phyloP scores from a whole-genome alignment of 78 protist genomes.

The Andalucia godoyi region DNA sequence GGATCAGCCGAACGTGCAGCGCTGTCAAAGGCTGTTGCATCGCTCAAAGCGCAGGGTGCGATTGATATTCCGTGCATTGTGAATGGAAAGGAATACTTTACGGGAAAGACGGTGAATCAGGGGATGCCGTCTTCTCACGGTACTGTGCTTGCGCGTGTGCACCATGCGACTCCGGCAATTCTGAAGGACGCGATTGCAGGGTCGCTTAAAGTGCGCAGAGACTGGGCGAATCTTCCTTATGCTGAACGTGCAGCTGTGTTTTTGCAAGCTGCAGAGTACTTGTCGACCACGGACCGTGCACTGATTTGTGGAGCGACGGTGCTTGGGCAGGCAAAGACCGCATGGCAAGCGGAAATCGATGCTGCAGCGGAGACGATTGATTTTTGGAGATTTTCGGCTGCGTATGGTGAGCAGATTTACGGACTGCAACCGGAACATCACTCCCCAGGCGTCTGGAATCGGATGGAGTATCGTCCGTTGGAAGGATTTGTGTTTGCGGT shows the following conservation, averaged over 20 bases:
- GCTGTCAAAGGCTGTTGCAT: no score
- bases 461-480: slow-evolving; percentile 67
- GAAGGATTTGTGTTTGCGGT: slow-evolving; percentile 87
- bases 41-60: no score
- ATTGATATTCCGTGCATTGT: no score
- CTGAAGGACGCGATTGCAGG: slow-evolving; percentile 43
- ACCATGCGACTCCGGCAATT: slow-evolving; percentile 6
- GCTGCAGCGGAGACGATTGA: slow-evolving; percentile 73
- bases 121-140: no score
- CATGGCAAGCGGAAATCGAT: slow-evolving; percentile 92
- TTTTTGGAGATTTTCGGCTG: slow-evolving; percentile 70
- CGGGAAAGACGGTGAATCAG: no score
- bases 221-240: slow-evolving; percentile 58
- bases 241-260: slow-evolving; percentile 73
- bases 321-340: slow-evolving; percentile 62
- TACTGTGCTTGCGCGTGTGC: no score
- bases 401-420: slow-evolving; percentile 66
- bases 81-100: no score
- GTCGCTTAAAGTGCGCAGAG: slow-evolving; percentile 41
- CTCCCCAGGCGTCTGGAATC: slow-evolving; percentile 63
- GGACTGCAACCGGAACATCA: slow-evolving; percentile 59
- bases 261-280: slow-evolving; percentile 68
- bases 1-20: no score
- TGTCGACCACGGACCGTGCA: slow-evolving; percentile 24
- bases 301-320: slow-evolving; percentile 22